Percentiles rank a stretch among this genome's conserved stretches.
These are phyloP conservation scores for Trichophyton equinum DNA, from an alignment of 2,329 filamentous ascomycete genomes.

Conservation along the genomic window DNA sequence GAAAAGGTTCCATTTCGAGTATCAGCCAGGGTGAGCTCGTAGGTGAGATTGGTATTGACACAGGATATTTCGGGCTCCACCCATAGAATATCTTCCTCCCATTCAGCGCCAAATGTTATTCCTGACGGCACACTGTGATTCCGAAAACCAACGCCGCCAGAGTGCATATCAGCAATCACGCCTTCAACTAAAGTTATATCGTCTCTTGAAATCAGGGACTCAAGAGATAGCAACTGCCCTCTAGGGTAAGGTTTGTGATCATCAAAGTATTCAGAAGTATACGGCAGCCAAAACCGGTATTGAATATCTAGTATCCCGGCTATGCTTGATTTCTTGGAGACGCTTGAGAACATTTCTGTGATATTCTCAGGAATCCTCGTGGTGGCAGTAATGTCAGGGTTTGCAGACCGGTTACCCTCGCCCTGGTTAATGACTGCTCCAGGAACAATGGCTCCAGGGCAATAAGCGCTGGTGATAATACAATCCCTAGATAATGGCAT, in stretches of 20 bases:
- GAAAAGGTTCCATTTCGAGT: not conserved
- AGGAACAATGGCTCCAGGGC: constrained; percentile 16
- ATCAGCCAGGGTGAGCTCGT: constrained; percentile 28
- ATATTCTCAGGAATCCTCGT: constrained; percentile 18
- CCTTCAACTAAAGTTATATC: constrained; percentile 30
- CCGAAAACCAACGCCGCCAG: constrained; percentile 35
- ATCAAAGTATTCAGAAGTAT: constrained; percentile 17
- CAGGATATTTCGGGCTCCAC: constrained; percentile 36
- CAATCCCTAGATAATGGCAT: constrained; percentile 25
- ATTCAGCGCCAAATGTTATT: constrained; percentile 27
- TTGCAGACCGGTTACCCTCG: constrained; percentile 11
- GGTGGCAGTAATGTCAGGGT: constrained; percentile 20
- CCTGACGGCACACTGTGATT: constrained; percentile 32
- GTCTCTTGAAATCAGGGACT: constrained; percentile 23
- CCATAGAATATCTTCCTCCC: constrained; percentile 39
- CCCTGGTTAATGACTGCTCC: constrained; percentile 5
- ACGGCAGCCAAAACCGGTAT: constrained; percentile 17
- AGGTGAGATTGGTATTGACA: constrained; percentile 29
- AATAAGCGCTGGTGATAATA: constrained; percentile 11
- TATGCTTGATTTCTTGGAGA: constrained; percentile 19
- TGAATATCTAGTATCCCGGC: constrained; percentile 37
- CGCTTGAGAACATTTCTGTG: constrained; percentile 26
- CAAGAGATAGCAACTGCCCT: constrained; percentile 20
- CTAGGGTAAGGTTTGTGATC: constrained; percentile 20
- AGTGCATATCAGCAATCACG: constrained; percentile 31